These are phyloP conservation scores for Ustilago trichophora DNA, from an alignment of 1,284 basidiomycete species.

Conservation along the genomic window DNA sequence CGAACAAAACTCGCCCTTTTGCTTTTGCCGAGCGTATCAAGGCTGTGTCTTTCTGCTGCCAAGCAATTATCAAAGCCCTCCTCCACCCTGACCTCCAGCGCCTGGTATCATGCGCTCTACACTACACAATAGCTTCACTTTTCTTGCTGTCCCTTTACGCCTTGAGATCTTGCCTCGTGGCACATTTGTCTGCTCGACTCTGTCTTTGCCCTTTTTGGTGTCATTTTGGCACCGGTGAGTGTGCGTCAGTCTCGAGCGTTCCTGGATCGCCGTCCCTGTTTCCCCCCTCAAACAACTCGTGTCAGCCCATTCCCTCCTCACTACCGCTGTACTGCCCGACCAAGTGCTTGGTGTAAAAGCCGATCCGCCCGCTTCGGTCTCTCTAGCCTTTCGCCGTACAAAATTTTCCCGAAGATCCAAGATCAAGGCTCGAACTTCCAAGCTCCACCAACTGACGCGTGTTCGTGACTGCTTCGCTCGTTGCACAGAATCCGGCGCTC, in stretches of 20 bases:
- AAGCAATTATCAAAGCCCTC: constrained; percentile 5
- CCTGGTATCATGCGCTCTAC: not conserved
- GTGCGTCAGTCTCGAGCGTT: constrained; percentile 11
- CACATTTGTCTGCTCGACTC: no score
- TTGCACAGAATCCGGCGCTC: not conserved
- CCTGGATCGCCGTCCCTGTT: constrained; percentile 23
- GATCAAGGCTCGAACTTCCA: not conserved
- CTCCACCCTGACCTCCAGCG: not conserved
- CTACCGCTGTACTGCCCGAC: no score
- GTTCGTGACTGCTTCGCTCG: not conserved
- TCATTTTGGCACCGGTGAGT: constrained; percentile 8
- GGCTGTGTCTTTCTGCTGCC: constrained; percentile 17
- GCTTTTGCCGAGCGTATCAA: constrained; percentile 15
- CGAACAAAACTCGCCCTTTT: not conserved
- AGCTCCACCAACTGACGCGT: constrained; percentile 1
- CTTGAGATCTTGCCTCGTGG: constrained; percentile 30
- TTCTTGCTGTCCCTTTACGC: not conserved
- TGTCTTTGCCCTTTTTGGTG: not conserved
- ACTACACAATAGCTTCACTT: not conserved
- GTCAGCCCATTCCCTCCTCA: constrained; percentile 1
- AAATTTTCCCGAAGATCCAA: not conserved
- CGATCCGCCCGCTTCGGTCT: constrained; percentile 7
- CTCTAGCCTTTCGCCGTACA: not conserved
- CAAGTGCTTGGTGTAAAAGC: no score
- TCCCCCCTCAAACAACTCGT: constrained; percentile 5